Evolutionary conservation across 345 rosid genomes (phyloP), one percentile per base, ranked within the genome.

Genomic region (Hibiscus syriacus): DNA sequence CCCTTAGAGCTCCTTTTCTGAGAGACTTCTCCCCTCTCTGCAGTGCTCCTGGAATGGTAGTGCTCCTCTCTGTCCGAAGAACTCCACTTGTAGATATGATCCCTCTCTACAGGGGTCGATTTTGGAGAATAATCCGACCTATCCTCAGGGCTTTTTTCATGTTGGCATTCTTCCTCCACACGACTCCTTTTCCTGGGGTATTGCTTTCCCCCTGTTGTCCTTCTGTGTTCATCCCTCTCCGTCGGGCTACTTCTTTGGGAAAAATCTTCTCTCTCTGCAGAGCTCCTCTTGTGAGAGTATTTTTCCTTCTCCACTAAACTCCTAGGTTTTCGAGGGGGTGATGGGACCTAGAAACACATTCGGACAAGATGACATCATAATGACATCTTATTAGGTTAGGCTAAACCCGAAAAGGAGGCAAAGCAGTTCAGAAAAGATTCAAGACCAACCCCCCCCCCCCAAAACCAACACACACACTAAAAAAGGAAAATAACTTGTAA

Each of bases 241-340:
- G 11, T 61, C 2, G 71, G 34, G 64, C 72, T 62, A 6, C 46
- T 53, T 70, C 39, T 67, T 59, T 55, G 29, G 61, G 32, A 14
- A 5, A 3, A 67, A 26, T 69, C 80, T 71, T 77, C 73, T 60
- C 29, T 38, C 53, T 74, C 76, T 38, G 16, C 67, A 17, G 56
- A 72, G 69, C 71, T 80, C 75, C 76, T 73, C 50, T 63, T 72
- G 64, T 55, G 27, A 73, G 68, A 66, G 8, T 59, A 73, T 62
- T 76, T 78, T 58, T 77, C 85, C 76, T 36, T 75, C 25, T 80
- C 82, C 2, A 55, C 54, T 29, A 80, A 76, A 20, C 77, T 82
- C 67, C 58, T 69, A 71, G 68, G 84, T 79, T 85, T 87, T 85
- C 86, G 79, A 10, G 96, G 99, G 5, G 91, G 97, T 58, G 96